Percentiles rank a stretch among this genome's conserved stretches.
These are phyloP conservation scores for Quercus parvula DNA, from an alignment of 306 rosid genomes.

Conservation along the genomic window DNA sequence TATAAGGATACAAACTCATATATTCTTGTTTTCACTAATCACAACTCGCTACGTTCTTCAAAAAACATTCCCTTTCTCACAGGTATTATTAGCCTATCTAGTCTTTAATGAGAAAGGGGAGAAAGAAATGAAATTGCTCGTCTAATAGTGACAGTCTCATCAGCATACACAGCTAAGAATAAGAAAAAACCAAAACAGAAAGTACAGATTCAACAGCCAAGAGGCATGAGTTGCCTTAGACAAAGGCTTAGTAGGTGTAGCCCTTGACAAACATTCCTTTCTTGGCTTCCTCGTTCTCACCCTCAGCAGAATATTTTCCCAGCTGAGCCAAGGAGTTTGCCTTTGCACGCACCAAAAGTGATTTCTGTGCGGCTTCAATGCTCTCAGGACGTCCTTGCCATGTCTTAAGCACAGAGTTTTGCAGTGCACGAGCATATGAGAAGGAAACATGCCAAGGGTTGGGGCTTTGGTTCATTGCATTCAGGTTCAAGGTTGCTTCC, in stretches of 20 bases:
- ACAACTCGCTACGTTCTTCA: background rate
- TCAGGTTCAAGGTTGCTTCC: conserved; percentile 85
- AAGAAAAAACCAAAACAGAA: conserved; percentile 5
- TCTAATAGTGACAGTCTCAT: conserved; percentile 18
- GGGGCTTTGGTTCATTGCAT: conserved; percentile 98
- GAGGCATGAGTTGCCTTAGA: conserved; percentile 3
- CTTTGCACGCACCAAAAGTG: conserved; percentile 89
- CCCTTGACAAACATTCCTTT: conserved; percentile 94
- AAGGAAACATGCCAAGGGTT: conserved; percentile 99
- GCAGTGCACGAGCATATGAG: conserved; percentile 96
- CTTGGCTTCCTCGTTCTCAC: conserved; percentile 84
- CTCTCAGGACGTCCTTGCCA: conserved; percentile 94
- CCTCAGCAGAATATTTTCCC: conserved; percentile 83
- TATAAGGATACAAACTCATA: background rate
- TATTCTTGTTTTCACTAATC: background rate
- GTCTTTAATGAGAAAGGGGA: conserved; percentile 11
- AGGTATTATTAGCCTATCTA: conserved; percentile 50
- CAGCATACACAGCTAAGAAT: conserved; percentile 12
- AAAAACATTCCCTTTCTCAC: conserved; percentile 30
- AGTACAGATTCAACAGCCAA: conserved; percentile 14
- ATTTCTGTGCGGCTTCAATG: conserved; percentile 67
- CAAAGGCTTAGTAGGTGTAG: conserved; percentile 62
- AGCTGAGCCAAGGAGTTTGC: conserved; percentile 97
- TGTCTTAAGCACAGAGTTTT: conserved; percentile 85
- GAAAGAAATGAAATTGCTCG: conserved; percentile 17